Percentiles rank a stretch among this genome's conserved stretches.
Evolutionary conservation across 129 eudicot genomes (phyloP).

Genomic region (Cynara cardunculus): DNA sequence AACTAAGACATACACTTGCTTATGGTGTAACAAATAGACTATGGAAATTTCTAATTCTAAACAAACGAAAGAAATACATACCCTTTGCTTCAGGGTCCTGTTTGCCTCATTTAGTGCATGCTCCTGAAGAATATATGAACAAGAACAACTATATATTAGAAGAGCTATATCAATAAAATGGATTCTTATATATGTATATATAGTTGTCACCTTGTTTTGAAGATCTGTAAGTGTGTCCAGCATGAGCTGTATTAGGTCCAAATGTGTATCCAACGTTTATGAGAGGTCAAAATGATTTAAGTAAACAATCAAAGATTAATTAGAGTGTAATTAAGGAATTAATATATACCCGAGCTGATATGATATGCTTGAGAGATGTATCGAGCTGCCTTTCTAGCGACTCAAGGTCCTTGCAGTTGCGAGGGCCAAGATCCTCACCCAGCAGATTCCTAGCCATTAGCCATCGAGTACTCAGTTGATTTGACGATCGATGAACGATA

Average conservation of each 20-base stretch:
- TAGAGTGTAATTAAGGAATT: background rate
- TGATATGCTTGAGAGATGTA: conserved; percentile 78
- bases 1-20: too few species aligned
- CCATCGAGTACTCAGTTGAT: background rate
- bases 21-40: too few species aligned
- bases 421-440: conserved; percentile 97
- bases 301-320: background rate
- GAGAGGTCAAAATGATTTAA: background rate
- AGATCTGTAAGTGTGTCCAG: conserved; percentile 91
- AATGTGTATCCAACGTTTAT: background rate
- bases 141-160: background rate
- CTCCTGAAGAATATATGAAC: background rate
- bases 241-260: conserved; percentile 60
- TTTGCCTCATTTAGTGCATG: too few species aligned
- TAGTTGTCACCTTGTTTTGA: conserved; percentile 51
- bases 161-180: background rate
- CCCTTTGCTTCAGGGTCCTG: too few species aligned
- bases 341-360: conserved; percentile 74
- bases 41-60: too few species aligned
- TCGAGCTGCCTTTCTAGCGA: conserved; percentile 90
- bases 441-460: conserved; percentile 60
- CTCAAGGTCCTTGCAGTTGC: conserved; percentile 95
- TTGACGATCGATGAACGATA: background rate
- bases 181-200: background rate
- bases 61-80: too few species aligned